A percentile compares a stretch with the other conserved stretches of the same genome.
phyloP scores from a whole-genome alignment of 1,284 basidiomycete species.

The Moniliella sp. region DNA sequence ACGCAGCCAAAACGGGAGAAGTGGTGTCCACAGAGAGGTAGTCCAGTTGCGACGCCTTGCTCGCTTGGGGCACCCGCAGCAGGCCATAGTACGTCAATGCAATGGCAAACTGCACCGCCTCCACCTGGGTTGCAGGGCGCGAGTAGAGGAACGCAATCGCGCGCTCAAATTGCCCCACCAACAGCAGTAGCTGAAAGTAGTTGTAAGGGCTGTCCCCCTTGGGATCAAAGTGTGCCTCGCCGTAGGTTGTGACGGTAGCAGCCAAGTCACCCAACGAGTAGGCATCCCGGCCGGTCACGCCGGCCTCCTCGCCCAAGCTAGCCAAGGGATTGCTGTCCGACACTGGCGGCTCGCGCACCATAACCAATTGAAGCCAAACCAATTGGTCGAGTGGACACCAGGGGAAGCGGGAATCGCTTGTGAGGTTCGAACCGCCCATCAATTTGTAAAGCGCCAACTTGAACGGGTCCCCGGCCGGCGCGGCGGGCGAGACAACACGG shows the following conservation, averaged over 20 bases:
- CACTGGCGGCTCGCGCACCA: constrained; percentile 43
- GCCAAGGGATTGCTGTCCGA: too few species aligned
- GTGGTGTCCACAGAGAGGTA: constrained; percentile 1
- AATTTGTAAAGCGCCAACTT: constrained; percentile 86
- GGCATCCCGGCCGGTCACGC: constrained; percentile 23
- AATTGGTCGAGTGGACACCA: constrained; percentile 81
- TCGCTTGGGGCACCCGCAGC: constrained; percentile 54
- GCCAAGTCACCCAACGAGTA: constrained; percentile 59
- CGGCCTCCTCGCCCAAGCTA: constrained; percentile 6
- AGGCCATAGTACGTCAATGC: constrained; percentile 82
- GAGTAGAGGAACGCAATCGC: constrained; percentile 75
- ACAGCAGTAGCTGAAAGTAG: constrained; percentile 73
- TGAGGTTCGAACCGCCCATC: constrained; percentile 75
- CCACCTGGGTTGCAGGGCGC: constrained; percentile 64
- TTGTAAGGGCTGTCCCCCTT: constrained; percentile 45
- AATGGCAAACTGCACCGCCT: constrained; percentile 81
- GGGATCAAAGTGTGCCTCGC: constrained; percentile 73
- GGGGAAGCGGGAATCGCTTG: constrained; percentile 56
- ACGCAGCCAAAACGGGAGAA: too few species aligned
- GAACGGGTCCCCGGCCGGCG: constrained; percentile 64
- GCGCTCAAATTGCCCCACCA: constrained; percentile 81
- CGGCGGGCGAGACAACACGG: constrained; percentile 38
- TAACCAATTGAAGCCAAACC: constrained; percentile 91
- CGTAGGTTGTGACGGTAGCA: constrained; percentile 50
- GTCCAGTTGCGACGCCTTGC: constrained; percentile 44